Percentiles rank a stretch among this genome's conserved stretches.
phyloP scores from a whole-genome alignment of 2,329 filamentous ascomycete species.

The Acarospora socialis region DNA sequence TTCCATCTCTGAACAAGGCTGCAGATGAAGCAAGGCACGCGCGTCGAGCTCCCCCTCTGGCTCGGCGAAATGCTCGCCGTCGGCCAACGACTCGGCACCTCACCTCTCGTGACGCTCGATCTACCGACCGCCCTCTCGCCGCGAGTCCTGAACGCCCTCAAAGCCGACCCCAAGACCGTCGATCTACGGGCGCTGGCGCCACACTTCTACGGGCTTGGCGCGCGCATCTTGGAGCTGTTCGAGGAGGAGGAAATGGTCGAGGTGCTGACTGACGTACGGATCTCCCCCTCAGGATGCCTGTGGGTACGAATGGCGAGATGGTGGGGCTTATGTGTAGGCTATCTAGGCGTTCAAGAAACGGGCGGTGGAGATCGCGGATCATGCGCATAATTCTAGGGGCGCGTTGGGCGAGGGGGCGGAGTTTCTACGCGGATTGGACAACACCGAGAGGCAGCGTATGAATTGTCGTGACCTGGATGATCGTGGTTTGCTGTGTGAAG shows the following conservation, averaged over 20 bases:
- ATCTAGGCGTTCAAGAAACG: slow-evolving; percentile 62
- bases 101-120: slow-evolving; percentile 62
- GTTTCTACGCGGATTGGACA: slow-evolving; percentile 76
- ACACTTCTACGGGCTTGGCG: slow-evolving; percentile 77
- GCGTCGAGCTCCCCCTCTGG: slow-evolving; percentile 79
- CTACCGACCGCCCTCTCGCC: slow-evolving; percentile 63
- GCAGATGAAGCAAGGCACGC: slow-evolving; percentile 65
- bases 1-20: slow-evolving; percentile 17
- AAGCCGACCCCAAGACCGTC: slow-evolving; percentile 76
- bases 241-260: slow-evolving; percentile 72
- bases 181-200: slow-evolving; percentile 69
- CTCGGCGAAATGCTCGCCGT: slow-evolving; percentile 86
- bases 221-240: slow-evolving; percentile 77
- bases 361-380: slow-evolving; percentile 70
- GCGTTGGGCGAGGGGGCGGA: slow-evolving; percentile 55
- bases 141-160: slow-evolving; percentile 75
- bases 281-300: background rate
- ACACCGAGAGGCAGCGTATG: slow-evolving; percentile 62
- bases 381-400: slow-evolving; percentile 71
- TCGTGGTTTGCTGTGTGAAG: slow-evolving; percentile 4
- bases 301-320: background rate
- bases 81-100: slow-evolving; percentile 20
- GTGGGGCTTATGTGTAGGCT: background rate
- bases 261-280: slow-evolving; percentile 39
- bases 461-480: slow-evolving; percentile 7